Conservation (phyloP, 73 alveolate genomes). For the Tetrahymena borealis region DNA sequence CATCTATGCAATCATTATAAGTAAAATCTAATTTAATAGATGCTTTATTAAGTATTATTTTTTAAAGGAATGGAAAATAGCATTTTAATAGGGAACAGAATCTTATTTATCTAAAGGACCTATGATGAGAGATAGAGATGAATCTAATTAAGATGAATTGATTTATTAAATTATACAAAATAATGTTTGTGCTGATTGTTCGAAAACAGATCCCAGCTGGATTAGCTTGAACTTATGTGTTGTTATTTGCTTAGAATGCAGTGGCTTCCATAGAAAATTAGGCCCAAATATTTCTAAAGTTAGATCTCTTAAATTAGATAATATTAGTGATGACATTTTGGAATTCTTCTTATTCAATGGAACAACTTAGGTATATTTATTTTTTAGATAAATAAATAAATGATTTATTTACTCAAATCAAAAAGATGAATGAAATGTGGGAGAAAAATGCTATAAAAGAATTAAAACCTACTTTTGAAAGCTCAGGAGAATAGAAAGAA, state of each 20-base stretch:
- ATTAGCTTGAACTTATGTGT: neutral
- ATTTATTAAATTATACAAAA: neutral
- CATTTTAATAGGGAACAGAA: neutral
- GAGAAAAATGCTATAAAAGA: neutral
- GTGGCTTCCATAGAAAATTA: neutral
- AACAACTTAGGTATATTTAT: neutral
- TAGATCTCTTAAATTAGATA: neutral
- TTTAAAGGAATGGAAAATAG: neutral
- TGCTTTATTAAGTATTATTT: neutral
- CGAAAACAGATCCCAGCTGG: neutral
- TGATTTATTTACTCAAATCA: too few relatives aligned
- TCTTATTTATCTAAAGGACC: neutral
- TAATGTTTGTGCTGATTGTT: neutral
- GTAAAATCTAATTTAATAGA: too few relatives aligned
- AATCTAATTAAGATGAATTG: neutral
- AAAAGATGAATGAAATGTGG: neutral
- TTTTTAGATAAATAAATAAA: neutral
- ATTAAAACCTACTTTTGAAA: neutral
- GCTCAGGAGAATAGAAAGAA: neutral
- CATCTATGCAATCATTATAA: neutral
- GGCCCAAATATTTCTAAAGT: neutral
- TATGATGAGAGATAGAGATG: neutral
- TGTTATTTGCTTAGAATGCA: neutral
- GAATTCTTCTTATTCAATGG: neutral
- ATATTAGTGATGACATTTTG: neutral